phyloP scores from a whole-genome alignment of 805 yeast species.

The Teunomyces panamensis region DNA sequence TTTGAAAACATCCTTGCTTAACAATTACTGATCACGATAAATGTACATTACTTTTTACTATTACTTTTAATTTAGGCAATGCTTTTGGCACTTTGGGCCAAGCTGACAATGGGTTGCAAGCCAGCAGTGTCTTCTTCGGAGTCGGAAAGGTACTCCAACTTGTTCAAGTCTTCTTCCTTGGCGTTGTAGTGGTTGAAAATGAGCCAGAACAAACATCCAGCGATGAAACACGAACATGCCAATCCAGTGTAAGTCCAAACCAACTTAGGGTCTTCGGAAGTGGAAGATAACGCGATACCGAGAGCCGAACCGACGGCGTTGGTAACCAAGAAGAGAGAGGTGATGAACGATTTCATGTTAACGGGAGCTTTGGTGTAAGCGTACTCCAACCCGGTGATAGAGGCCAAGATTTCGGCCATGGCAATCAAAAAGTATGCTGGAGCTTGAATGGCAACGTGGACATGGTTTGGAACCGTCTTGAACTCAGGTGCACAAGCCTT shows the following conservation, averaged over 20 bases:
- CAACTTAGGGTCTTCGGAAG: slow-evolving; percentile 64
- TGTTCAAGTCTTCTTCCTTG: slow-evolving; percentile 55
- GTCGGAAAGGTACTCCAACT: slow-evolving; percentile 35
- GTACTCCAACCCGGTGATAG: slow-evolving; percentile 76
- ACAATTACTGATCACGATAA: not conserved
- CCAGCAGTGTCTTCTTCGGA: slow-evolving; percentile 7
- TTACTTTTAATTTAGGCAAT: slow-evolving; percentile 1
- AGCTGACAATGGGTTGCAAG: slow-evolving; percentile 3
- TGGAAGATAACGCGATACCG: slow-evolving; percentile 68
- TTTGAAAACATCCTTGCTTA: slow-evolving; percentile 38
- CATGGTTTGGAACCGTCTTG: slow-evolving; percentile 44
- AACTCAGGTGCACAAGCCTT: slow-evolving; percentile 42
- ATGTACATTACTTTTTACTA: not conserved
- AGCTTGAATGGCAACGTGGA: slow-evolving; percentile 66
- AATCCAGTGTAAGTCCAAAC: slow-evolving; percentile 67
- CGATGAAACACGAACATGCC: slow-evolving; percentile 55
- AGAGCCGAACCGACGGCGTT: slow-evolving; percentile 73
- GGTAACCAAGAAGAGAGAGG: slow-evolving; percentile 62
- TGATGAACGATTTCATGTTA: slow-evolving; percentile 60
- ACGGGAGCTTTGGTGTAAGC: slow-evolving; percentile 84
- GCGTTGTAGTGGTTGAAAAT: slow-evolving; percentile 52
- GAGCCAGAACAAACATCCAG: slow-evolving; percentile 62
- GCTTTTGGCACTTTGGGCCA: slow-evolving; percentile 11
- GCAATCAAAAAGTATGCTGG: slow-evolving; percentile 73
- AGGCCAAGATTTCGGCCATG: slow-evolving; percentile 71